A percentile compares a stretch with the other conserved stretches of the same genome.
These are phyloP conservation scores for Odontarrhena argentea DNA, from an alignment of 345 rosid species.

Conservation along the genomic window DNA sequence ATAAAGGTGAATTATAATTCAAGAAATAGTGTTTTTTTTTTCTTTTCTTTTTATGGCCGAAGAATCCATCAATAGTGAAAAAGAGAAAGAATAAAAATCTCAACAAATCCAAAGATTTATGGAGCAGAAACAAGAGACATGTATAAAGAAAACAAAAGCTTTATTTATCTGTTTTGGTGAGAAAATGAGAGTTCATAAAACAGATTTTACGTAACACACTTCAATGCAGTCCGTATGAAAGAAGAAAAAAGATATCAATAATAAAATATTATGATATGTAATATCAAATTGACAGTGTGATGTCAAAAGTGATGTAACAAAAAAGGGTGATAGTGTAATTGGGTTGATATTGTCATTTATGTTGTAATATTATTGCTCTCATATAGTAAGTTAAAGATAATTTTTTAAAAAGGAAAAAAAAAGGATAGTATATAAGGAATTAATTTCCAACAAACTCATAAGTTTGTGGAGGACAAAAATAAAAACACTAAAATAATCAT, in stretches of 20 bases:
- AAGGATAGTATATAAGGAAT: not conserved
- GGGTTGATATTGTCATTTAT: not conserved
- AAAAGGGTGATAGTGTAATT: not conserved
- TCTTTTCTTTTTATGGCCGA: not conserved
- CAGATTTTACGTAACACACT: constrained; percentile 16
- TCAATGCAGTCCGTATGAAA: constrained; percentile 25
- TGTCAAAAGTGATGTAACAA: not conserved
- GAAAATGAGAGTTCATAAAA: not conserved
- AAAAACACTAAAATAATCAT: too few species aligned
- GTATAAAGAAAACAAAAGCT: constrained; percentile 20
- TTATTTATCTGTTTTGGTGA: not conserved
- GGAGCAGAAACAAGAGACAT: constrained; percentile 20
- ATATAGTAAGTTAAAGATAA: not conserved
- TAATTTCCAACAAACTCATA: not conserved
- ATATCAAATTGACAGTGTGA: not conserved
- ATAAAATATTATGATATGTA: not conserved
- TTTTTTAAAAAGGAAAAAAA: not conserved
- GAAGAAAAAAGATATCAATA: constrained; percentile 1
- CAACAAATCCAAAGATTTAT: constrained; percentile 16
- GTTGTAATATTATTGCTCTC: not conserved
- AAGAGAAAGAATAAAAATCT: not conserved
- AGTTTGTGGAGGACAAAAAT: not conserved
- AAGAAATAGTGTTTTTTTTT: not conserved
- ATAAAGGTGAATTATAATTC: constrained; percentile 12
- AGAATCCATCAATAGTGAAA: constrained; percentile 16